phyloP scores from a whole-genome alignment of 2,329 filamentous ascomycete species.

The Cladosporium sp. region DNA sequence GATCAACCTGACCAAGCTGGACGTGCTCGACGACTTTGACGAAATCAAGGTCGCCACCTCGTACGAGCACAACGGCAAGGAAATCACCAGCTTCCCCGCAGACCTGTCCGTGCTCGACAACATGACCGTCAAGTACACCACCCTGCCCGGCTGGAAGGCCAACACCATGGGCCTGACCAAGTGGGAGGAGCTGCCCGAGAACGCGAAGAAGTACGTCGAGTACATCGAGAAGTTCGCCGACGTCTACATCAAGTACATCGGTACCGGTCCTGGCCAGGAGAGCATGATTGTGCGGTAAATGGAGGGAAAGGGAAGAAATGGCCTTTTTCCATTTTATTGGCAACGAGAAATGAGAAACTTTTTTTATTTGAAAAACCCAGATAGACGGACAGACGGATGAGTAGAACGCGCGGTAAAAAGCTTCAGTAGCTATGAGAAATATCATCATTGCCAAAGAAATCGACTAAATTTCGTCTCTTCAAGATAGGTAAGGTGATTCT shows the following conservation, averaged over 20 bases:
- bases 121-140: slow-evolving; percentile 62
- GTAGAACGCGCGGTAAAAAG: background rate
- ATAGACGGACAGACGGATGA: background rate
- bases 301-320: background rate
- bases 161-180: slow-evolving; percentile 56
- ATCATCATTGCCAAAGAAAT: background rate
- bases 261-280: slow-evolving; percentile 61
- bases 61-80: slow-evolving; percentile 57
- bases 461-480: too few species aligned
- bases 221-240: slow-evolving; percentile 63
- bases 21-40: slow-evolving; percentile 68
- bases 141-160: slow-evolving; percentile 64
- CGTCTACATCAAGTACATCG: slow-evolving; percentile 60
- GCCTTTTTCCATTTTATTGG: too few species aligned
- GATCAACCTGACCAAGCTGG: slow-evolving; percentile 62
- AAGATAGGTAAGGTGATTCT: too few species aligned
- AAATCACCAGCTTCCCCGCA: slow-evolving; percentile 60
- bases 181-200: slow-evolving; percentile 59
- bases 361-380: background rate
- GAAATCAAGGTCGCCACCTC: slow-evolving; percentile 69
- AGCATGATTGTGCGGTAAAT: slow-evolving; percentile 55
- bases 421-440: slow-evolving; percentile 8
- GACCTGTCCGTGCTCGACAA: slow-evolving; percentile 54
- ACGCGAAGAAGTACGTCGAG: slow-evolving; percentile 62
- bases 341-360: too few species aligned